Conservation (phyloP, 352 stramenopile species). For the Globisporangium alternatum region DNA sequence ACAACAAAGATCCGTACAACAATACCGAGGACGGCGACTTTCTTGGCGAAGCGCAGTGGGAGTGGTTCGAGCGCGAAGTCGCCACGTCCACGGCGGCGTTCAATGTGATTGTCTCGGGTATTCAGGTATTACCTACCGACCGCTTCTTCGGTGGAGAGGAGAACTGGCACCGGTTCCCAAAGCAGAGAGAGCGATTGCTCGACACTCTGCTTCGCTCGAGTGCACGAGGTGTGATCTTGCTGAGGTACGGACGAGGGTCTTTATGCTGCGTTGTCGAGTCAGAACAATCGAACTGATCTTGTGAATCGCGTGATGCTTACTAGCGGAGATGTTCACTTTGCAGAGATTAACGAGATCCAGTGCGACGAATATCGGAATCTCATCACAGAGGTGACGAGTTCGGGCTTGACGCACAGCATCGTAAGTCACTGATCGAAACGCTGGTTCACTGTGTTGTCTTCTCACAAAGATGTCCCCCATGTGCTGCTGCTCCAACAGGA, state of each 20-base stretch:
- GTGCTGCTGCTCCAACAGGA: conserved; percentile 38
- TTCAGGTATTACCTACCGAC: conserved; percentile 86
- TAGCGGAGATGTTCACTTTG: conserved; percentile 91
- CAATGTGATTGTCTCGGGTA: conserved; percentile 91
- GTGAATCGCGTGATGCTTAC: not conserved
- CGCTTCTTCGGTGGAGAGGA: conserved; percentile 72
- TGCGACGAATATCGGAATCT: conserved; percentile 62
- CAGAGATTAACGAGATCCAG: conserved; percentile 89
- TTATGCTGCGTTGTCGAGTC: not conserved
- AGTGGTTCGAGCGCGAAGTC: conserved; percentile 83
- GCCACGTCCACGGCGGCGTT: conserved; percentile 77
- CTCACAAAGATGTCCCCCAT: not conserved
- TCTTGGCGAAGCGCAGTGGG: conserved; percentile 75
- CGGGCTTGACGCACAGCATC: conserved; percentile 90
- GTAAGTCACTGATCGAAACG: not conserved
- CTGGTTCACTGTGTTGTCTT: not conserved
- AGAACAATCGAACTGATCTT: not conserved
- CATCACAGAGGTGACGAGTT: conserved; percentile 88
- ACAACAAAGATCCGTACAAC: conserved; percentile 75
- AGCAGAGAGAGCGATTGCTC: conserved; percentile 72
- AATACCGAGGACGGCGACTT: conserved; percentile 53
- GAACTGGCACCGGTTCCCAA: conserved; percentile 87
- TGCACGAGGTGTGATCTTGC: conserved; percentile 80
- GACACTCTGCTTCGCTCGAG: conserved; percentile 78
- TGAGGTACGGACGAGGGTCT: conserved; percentile 44